A percentile compares a stretch with the other conserved stretches of the same genome.
Evolutionary conservation across 2,329 filamentous ascomycete species (phyloP).

Genomic region (Salinomyces thailandicus): DNA sequence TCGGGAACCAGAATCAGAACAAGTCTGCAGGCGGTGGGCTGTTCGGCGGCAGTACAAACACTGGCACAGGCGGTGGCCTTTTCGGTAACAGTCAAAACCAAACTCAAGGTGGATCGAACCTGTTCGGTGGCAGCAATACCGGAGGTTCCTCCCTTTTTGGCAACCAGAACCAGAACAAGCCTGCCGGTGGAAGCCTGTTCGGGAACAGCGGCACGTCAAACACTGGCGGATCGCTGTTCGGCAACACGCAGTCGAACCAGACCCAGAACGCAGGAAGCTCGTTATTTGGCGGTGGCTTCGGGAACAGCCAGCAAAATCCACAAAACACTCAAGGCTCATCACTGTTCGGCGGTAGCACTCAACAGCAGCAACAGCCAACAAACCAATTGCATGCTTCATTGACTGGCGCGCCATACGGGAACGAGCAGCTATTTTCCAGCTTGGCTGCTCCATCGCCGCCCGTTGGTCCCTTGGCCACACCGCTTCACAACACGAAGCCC

Average conservation of each 20-base stretch:
- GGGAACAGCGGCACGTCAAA: constrained; percentile 37
- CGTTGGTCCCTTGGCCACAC: constrained; percentile 84
- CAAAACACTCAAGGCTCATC: constrained; percentile 33
- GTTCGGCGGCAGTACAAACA: constrained; percentile 33
- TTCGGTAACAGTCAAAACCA: constrained; percentile 40
- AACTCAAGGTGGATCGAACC: constrained; percentile 27
- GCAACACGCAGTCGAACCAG: constrained; percentile 28
- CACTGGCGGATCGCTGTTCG: constrained; percentile 21
- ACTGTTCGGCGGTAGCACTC: constrained; percentile 42
- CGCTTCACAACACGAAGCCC: constrained; percentile 56
- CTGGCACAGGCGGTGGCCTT: constrained; percentile 31
- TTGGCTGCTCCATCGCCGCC: constrained; percentile 56
- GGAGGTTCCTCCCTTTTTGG: constrained; percentile 12
- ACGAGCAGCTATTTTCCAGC: constrained; percentile 71
- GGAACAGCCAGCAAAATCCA: constrained; percentile 31
- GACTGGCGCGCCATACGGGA: constrained; percentile 82
- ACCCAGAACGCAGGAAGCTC: constrained; percentile 24
- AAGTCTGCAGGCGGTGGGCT: constrained; percentile 40
- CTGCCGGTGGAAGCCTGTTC: constrained; percentile 26
- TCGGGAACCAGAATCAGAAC: constrained; percentile 17
- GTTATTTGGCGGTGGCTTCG: constrained; percentile 36
- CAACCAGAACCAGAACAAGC: constrained; percentile 18
- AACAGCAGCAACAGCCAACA: constrained; percentile 41
- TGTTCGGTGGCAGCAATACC: constrained; percentile 10
- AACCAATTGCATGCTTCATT: constrained; percentile 49